phyloP scores from a whole-genome alignment of 2,329 filamentous ascomycete species.

The Aciculosporium take region DNA sequence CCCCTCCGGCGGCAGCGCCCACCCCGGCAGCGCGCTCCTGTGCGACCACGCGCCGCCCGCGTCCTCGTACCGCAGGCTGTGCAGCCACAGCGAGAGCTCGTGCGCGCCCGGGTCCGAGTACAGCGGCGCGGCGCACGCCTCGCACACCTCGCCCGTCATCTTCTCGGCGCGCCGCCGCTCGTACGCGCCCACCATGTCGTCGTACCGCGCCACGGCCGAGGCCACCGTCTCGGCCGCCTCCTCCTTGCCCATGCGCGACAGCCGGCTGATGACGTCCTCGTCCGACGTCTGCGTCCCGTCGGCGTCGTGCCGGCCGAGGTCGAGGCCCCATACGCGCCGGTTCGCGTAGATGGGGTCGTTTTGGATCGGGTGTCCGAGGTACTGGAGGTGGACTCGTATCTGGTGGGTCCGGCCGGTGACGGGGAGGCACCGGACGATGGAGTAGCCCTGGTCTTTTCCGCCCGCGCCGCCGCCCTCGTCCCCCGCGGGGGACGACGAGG shows the following conservation, averaged over 20 bases:
- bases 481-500: no score
- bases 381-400: conserved; percentile 86
- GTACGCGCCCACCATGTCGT: conserved; percentile 84
- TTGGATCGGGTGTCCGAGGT: conserved; percentile 83
- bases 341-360: conserved; percentile 99
- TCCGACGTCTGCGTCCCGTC: conserved; percentile 61
- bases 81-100: conserved; percentile 85
- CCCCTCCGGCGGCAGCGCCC: conserved; percentile 71
- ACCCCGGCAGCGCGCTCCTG: conserved; percentile 66
- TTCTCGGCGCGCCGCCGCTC: conserved; percentile 85
- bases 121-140: conserved; percentile 70
- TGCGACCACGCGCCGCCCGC: conserved; percentile 75
- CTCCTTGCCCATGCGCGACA: conserved; percentile 85
- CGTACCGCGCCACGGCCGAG: conserved; percentile 85
- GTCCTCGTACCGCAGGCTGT: conserved; percentile 82
- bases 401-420: conserved; percentile 92
- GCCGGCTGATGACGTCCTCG: conserved; percentile 74
- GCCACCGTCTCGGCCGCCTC: conserved; percentile 82
- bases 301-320: conserved; percentile 53
- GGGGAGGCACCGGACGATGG: conserved; percentile 84
- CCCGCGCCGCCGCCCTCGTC: conserved; percentile 28
- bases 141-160: conserved; percentile 73
- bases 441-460: conserved; percentile 62
- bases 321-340: conserved; percentile 73
- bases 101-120: conserved; percentile 87